These are phyloP conservation scores for Colletotrichum trifolii DNA, from an alignment of 2,329 filamentous ascomycete genomes.

Conservation along the genomic window DNA sequence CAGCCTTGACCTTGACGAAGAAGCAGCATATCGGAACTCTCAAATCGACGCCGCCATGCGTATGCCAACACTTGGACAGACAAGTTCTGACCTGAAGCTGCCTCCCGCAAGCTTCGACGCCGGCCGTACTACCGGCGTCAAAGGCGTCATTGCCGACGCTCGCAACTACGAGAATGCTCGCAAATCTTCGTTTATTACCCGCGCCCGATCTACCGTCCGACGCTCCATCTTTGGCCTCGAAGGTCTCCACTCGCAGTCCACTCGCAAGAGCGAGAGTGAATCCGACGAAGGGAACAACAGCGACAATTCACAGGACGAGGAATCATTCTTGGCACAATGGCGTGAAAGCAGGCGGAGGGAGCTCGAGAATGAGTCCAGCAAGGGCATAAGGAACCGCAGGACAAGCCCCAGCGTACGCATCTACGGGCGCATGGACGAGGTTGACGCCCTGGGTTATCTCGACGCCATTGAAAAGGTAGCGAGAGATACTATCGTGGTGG, in stretches of 20 bases:
- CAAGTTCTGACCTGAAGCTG: constrained; percentile 65
- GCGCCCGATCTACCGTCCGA: constrained; percentile 60
- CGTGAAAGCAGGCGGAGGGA: constrained; percentile 82
- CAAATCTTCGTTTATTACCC: constrained; percentile 64
- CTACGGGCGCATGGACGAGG: constrained; percentile 83
- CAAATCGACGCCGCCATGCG: constrained; percentile 74
- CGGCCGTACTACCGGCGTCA: constrained; percentile 81
- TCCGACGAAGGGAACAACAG: constrained; percentile 55
- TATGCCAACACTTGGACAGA: constrained; percentile 64
- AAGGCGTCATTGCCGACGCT: constrained; percentile 88
- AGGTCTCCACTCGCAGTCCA: constrained; percentile 37
- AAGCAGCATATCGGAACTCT: constrained; percentile 62
- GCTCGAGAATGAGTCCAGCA: constrained; percentile 71
- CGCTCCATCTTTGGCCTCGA: constrained; percentile 65
- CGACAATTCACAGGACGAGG: constrained; percentile 74
- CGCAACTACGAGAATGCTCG: constrained; percentile 78
- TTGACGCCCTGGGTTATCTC: constrained; percentile 93
- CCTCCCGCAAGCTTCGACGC: constrained; percentile 72
- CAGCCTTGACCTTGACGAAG: constrained; percentile 61
- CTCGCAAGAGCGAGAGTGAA: constrained; percentile 58
- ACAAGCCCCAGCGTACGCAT: constrained; percentile 81
- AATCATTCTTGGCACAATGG: constrained; percentile 86
- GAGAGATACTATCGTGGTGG: constrained; percentile 84
- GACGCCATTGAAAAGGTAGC: constrained; percentile 94
- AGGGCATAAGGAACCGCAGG: constrained; percentile 69